Evolutionary conservation across 441 rosid genomes (phyloP), one percentile per base, ranked within the genome.

Genomic region (Theobroma grandiflorum): DNA sequence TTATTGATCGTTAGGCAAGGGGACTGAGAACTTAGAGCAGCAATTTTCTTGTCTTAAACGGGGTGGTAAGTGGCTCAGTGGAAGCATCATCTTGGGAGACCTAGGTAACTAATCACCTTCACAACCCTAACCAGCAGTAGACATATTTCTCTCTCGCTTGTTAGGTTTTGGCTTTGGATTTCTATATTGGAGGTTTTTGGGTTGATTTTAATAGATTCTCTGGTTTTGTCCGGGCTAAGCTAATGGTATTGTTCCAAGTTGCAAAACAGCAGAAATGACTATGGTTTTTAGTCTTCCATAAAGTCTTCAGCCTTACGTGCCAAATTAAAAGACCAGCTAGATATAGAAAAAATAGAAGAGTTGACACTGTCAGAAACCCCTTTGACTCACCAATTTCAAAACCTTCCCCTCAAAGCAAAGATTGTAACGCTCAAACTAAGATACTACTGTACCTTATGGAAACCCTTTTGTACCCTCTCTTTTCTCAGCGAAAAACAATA

Each of bases 321-420:
- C 72, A 79, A 78, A 26, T 26, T 26, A 26, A 26, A 65, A 75
- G 69, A 63, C 78, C 31, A 26, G 31, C 31, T 14, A 65, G 45
- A 80, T 61, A 57, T 37, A 2, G 43, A 40, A 58, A 76, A 33
- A 15, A 57, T 20, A 52, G 66, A 59, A 81, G 79, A 61, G 78
- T 82, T 79, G 85, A 82, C 86, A 78, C 31, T 57, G 79, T 15
- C 77, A 53, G 43, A 74, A 79, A 67, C 78, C 52, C 38, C 83
- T 76, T 82, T 73, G 69, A 81, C 42, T 22, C 66, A 37, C 76
- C 69, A 61, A 70, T 57, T 77, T 76, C 63, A 79, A 62, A 61
- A 47, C 66, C 35, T 10, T 6, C 49, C 10, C 67, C 37, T 55
- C 57, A 49, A 11, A 38, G 15, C 9, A 64, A 81, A 66, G 52